These are phyloP conservation scores for Porcisia deanei DNA, from an alignment of 208 protist species.

Conservation along the genomic window DNA sequence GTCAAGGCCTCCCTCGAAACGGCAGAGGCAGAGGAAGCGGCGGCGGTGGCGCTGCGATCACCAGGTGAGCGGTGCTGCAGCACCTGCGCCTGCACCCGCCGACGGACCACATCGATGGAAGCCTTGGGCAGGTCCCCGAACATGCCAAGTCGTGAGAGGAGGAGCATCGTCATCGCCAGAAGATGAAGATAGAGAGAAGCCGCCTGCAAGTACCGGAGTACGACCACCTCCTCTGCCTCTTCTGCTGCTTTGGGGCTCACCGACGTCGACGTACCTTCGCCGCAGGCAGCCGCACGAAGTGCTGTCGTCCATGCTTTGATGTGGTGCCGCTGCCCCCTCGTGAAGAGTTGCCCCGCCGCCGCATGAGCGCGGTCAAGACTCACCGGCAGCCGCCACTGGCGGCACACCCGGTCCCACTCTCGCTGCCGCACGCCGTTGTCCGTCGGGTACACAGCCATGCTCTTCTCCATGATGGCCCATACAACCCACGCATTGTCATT, in stretches of 20 bases:
- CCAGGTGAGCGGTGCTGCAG: slow-evolving; percentile 5
- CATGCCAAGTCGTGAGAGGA: slow-evolving; percentile 43
- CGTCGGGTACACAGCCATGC: slow-evolving; percentile 20
- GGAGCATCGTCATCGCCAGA: slow-evolving; percentile 38
- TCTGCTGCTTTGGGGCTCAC: not conserved
- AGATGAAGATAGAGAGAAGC: slow-evolving; percentile 67
- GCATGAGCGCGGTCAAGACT: slow-evolving; percentile 33
- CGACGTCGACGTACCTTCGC: not conserved
- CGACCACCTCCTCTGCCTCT: slow-evolving; percentile 35
- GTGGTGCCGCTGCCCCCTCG: slow-evolving; percentile 17
- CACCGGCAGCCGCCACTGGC: slow-evolving; percentile 47
- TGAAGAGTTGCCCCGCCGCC: slow-evolving; percentile 41
- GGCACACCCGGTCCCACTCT: slow-evolving; percentile 28
- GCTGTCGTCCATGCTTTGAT: slow-evolving; percentile 20
- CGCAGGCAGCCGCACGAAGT: not conserved
- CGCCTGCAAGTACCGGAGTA: slow-evolving; percentile 64
- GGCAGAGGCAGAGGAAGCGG: not conserved
- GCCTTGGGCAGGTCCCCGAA: slow-evolving; percentile 31
- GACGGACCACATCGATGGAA: slow-evolving; percentile 11
- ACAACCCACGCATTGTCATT: slow-evolving; percentile 54
- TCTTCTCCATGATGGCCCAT: slow-evolving; percentile 25
- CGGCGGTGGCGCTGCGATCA: not conserved
- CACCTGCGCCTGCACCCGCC: slow-evolving; percentile 14
- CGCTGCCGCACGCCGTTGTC: slow-evolving; percentile 24
- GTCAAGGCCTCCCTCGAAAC: slow-evolving; percentile 1